These are phyloP conservation scores for Testicularia cyperi DNA, from an alignment of 1,284 basidiomycete species.

Conservation along the genomic window DNA sequence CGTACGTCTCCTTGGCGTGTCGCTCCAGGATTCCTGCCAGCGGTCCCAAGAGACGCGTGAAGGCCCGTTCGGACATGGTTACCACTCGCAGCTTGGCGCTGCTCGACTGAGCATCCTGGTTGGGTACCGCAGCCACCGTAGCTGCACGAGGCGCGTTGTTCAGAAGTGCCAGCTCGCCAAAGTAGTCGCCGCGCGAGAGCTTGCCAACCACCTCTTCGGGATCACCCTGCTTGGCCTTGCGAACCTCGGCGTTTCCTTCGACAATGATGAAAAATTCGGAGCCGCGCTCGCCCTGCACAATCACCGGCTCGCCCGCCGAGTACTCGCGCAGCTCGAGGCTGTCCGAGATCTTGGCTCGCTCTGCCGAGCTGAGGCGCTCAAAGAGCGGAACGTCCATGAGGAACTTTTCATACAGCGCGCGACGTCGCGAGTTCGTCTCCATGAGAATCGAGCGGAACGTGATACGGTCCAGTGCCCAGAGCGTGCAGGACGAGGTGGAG, in stretches of 20 bases:
- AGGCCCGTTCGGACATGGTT: slow-evolving; percentile 87
- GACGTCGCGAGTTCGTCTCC: slow-evolving; percentile 65
- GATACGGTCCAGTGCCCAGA: slow-evolving; percentile 94
- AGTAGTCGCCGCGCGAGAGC: slow-evolving; percentile 90
- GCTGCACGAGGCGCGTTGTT: slow-evolving; percentile 85
- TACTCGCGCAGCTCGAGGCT: slow-evolving; percentile 83
- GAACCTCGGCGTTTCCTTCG: slow-evolving; percentile 83
- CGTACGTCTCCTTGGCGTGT: slow-evolving; percentile 65
- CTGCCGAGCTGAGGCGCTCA: slow-evolving; percentile 78
- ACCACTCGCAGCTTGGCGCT: slow-evolving; percentile 67
- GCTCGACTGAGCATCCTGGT: slow-evolving; percentile 62
- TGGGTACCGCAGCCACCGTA: slow-evolving; percentile 78
- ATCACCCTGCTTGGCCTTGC: slow-evolving; percentile 70
- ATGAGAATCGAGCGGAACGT: slow-evolving; percentile 95
- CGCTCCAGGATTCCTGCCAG: slow-evolving; percentile 83
- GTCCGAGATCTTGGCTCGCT: slow-evolving; percentile 95
- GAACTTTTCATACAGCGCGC: slow-evolving; percentile 95
- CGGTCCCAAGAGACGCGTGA: slow-evolving; percentile 89
- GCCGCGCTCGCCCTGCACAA: slow-evolving; percentile 88
- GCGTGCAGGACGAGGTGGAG: slow-evolving; percentile 75
- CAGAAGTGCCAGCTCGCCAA: slow-evolving; percentile 86
- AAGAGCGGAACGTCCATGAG: slow-evolving; percentile 86
- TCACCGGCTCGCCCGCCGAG: slow-evolving; percentile 79
- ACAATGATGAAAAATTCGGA: slow-evolving; percentile 97
- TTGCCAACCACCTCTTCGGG: slow-evolving; percentile 66